Conservation (phyloP, 345 rosid species). For the Adansonia digitata region DNA sequence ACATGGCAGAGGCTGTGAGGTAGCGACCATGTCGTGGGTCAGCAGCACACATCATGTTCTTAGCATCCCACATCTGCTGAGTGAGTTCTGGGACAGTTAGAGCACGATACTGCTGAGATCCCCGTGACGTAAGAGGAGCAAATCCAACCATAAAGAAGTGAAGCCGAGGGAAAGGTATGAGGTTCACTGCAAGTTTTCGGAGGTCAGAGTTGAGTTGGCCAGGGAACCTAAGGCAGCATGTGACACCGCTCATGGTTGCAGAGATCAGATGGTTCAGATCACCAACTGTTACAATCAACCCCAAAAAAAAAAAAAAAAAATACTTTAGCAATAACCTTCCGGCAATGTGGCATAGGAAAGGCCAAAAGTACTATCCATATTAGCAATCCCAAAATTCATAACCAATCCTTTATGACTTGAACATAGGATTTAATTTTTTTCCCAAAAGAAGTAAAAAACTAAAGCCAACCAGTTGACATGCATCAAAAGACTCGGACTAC, state of each 20-base stretch:
- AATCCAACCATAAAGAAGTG: constrained; percentile 55
- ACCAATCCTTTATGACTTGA: neutral
- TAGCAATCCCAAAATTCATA: neutral
- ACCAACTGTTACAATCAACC: constrained; percentile 28
- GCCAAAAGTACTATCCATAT: neutral
- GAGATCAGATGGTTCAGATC: constrained; percentile 48
- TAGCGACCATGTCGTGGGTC: too few species aligned
- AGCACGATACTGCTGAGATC: constrained; percentile 44
- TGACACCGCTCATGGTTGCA: constrained; percentile 53
- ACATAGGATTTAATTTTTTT: neutral
- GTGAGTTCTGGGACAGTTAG: too few species aligned
- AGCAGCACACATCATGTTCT: too few species aligned
- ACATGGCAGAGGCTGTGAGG: too few species aligned
- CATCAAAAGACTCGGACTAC: neutral
- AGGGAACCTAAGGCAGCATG: constrained; percentile 53
- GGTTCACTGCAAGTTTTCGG: constrained; percentile 41
- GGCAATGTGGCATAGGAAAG: neutral
- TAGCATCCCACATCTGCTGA: too few species aligned
- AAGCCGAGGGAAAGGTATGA: constrained; percentile 45
- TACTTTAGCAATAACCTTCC: neutral
- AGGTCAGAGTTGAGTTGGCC: constrained; percentile 53
- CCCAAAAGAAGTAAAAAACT: neutral
- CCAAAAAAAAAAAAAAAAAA: neutral
- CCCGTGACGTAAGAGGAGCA: too few species aligned
- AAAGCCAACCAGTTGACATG: neutral